phyloP scores from a whole-genome alignment of 2,329 filamentous ascomycete species.

The Penicillium sp. region DNA sequence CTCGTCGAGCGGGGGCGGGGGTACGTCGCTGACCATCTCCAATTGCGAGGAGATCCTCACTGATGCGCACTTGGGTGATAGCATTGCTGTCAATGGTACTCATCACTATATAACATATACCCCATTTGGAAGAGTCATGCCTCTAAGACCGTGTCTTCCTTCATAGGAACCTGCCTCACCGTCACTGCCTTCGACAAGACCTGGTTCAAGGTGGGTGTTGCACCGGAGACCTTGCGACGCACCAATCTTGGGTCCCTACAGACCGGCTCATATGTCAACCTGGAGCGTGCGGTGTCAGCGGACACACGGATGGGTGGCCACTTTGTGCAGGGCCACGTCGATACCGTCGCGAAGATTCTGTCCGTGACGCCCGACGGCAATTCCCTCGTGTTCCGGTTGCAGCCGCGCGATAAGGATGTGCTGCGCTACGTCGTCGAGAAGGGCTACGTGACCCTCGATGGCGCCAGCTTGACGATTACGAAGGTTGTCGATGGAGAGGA shows the following conservation, averaged over 20 bases:
- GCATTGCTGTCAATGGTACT: constrained; percentile 85
- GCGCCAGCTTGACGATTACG: constrained; percentile 91
- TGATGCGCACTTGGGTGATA: constrained; percentile 87
- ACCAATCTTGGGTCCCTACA: constrained; percentile 85
- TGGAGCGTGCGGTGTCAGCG: constrained; percentile 89
- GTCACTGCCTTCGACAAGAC: constrained; percentile 70
- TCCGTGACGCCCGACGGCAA: constrained; percentile 81
- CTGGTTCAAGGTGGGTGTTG: constrained; percentile 87
- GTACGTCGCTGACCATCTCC: constrained; percentile 86
- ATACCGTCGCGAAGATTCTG: constrained; percentile 78
- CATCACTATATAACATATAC: neutral
- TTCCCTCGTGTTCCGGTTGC: constrained; percentile 82
- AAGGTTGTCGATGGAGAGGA: constrained; percentile 76
- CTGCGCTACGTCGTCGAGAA: constrained; percentile 93
- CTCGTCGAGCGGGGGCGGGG: constrained; percentile 70
- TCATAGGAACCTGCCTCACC: constrained; percentile 77
- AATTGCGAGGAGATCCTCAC: constrained; percentile 74
- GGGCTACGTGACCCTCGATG: constrained; percentile 92
- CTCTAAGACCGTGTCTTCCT: neutral
- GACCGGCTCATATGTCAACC: constrained; percentile 73
- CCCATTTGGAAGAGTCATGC: neutral
- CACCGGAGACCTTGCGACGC: constrained; percentile 91
- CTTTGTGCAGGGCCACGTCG: constrained; percentile 97
- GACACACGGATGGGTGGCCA: constrained; percentile 96
- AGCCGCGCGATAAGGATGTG: constrained; percentile 69